These are phyloP conservation scores for Gymnopilus junonius DNA, from an alignment of 768 basidiomycete genomes.

Conservation along the genomic window DNA sequence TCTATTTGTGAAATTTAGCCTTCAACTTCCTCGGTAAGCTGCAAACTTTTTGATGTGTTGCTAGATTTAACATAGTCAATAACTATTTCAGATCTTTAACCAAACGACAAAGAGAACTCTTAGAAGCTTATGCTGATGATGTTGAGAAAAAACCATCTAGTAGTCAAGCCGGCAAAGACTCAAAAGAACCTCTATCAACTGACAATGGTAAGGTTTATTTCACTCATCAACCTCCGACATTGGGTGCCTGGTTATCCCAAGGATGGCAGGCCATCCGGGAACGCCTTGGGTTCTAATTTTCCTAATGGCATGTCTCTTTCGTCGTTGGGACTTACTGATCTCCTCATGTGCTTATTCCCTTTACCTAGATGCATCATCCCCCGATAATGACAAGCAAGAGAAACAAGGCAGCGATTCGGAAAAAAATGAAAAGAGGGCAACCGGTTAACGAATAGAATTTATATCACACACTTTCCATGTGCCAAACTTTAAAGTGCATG, in stretches of 20 bases:
- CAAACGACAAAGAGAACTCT: constrained; percentile 80
- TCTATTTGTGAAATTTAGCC: constrained; percentile 85
- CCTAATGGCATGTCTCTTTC: constrained; percentile 53
- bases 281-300: constrained; percentile 73
- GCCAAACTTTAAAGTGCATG: not conserved
- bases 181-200: constrained; percentile 31
- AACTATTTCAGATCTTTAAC: constrained; percentile 69
- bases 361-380: not conserved
- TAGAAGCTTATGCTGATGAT: constrained; percentile 92
- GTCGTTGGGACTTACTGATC: constrained; percentile 30
- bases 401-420: constrained; percentile 38
- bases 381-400: constrained; percentile 22
- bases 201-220: constrained; percentile 83
- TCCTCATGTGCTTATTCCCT: constrained; percentile 12
- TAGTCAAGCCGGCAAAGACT: constrained; percentile 12
- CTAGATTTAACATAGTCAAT: constrained; percentile 8
- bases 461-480: constrained; percentile 2
- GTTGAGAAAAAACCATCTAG: constrained; percentile 61
- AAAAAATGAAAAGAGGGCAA: constrained; percentile 54
- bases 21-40: constrained; percentile 87
- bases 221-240: constrained; percentile 56
- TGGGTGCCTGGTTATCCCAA: constrained; percentile 73
- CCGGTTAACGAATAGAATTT: constrained; percentile 35
- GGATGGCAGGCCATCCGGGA: constrained; percentile 68
- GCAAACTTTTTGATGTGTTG: not conserved